Evolutionary conservation across 257 asterid species (phyloP).

Genomic region (Datura wrightii): DNA sequence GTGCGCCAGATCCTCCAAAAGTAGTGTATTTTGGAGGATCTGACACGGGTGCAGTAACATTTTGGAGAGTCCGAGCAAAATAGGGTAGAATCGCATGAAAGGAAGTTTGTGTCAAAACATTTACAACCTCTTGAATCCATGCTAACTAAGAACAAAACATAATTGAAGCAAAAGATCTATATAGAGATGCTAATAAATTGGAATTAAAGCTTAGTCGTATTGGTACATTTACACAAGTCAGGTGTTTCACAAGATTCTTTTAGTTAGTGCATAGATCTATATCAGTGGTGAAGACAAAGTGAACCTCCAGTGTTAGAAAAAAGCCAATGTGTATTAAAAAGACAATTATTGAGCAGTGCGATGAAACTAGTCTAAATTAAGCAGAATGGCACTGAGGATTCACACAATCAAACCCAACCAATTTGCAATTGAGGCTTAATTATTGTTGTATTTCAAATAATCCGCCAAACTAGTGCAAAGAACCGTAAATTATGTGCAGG

Average conservation of each 20-base stretch:
- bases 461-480: neutral
- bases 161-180: too few relatives aligned
- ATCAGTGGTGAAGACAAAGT: neutral
- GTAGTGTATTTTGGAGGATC: too few relatives aligned
- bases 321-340: neutral
- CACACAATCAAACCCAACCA: neutral
- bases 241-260: constrained; percentile 15
- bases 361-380: neutral
- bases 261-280: neutral
- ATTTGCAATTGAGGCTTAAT: constrained; percentile 12
- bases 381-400: neutral
- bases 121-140: constrained; percentile 20
- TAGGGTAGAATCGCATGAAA: neutral
- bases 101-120: constrained; percentile 13
- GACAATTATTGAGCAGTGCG: neutral
- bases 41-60: too few relatives aligned
- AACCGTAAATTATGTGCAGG: neutral
- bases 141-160: neutral
- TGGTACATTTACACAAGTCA: neutral
- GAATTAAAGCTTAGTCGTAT: too few relatives aligned
- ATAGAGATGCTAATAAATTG: too few relatives aligned
- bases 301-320: constrained; percentile 19
- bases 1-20: too few relatives aligned
- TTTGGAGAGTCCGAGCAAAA: too few relatives aligned
- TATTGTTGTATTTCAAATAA: neutral